Conservation (phyloP, 2,329 filamentous ascomycete genomes). For the Orbilia quercus region DNA sequence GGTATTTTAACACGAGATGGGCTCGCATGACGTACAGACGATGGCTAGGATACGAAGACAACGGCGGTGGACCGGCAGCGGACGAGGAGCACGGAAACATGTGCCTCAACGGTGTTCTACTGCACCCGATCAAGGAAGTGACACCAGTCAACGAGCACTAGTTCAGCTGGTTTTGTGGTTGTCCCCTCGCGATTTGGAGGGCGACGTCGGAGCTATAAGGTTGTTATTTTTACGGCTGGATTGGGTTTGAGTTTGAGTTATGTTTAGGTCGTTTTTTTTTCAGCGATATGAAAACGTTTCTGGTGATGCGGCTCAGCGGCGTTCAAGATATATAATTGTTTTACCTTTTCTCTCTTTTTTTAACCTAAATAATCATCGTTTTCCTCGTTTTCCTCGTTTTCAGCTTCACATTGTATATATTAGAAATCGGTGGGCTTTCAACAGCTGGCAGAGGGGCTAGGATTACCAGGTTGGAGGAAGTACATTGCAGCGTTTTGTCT, state of each 20-base stretch:
- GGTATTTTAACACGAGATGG: conserved; percentile 63
- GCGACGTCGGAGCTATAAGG: background rate
- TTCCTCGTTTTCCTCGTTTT: no score
- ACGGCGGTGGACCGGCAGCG: conserved; percentile 69
- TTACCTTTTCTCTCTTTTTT: background rate
- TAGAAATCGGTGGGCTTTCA: conserved; percentile 28
- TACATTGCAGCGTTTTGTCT: conserved; percentile 28
- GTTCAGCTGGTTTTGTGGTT: background rate
- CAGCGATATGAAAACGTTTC: conserved; percentile 45
- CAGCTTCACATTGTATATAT: conserved; percentile 44
- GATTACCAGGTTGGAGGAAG: conserved; percentile 8
- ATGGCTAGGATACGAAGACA: conserved; percentile 75
- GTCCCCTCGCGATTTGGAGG: no score
- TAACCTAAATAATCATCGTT: conserved; percentile 3
- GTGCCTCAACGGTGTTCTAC: conserved; percentile 87
- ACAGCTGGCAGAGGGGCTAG: conserved; percentile 23
- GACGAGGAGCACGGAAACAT: conserved; percentile 72
- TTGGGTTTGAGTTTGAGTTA: conserved; percentile 33
- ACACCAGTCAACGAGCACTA: conserved; percentile 39
- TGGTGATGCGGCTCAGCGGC: conserved; percentile 43
- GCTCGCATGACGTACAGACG: conserved; percentile 65
- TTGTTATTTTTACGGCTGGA: conserved; percentile 17
- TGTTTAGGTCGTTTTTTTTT: conserved; percentile 17
- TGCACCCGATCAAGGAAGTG: conserved; percentile 83
- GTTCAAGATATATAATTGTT: conserved; percentile 16